Conservation (phyloP, 345 rosid genomes). For the Salix caprea region DNA sequence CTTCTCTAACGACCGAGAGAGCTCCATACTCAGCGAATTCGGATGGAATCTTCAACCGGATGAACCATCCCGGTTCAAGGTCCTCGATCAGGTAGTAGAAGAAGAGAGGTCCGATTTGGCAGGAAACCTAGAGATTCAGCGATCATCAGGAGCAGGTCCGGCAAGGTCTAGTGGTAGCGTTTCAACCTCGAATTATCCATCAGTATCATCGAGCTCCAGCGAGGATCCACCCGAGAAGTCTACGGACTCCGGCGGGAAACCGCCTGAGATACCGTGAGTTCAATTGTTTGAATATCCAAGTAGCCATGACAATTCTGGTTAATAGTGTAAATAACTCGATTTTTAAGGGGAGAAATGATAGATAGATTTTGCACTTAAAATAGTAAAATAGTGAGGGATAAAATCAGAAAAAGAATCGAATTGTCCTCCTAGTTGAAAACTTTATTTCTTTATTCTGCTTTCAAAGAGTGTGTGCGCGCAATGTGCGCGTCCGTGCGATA, state of each 20-base stretch:
- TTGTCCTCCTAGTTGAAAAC: not conserved
- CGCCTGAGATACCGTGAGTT: slow-evolving; percentile 92
- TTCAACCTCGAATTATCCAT: slow-evolving; percentile 49
- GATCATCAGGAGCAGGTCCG: slow-evolving; percentile 11
- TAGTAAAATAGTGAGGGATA: not conserved
- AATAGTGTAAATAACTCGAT: slow-evolving; percentile 1
- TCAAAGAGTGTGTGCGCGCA: slow-evolving; percentile 21
- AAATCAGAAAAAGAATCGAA: slow-evolving; percentile 16
- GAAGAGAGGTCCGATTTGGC: slow-evolving; percentile 26
- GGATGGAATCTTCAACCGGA: slow-evolving; percentile 52
- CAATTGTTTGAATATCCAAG: not conserved
- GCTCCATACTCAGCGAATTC: slow-evolving; percentile 53
- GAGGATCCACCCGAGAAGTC: slow-evolving; percentile 85
- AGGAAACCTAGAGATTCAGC: slow-evolving; percentile 3
- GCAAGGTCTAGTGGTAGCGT: slow-evolving; percentile 15
- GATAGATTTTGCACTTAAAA: not conserved
- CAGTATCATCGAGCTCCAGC: slow-evolving; percentile 75
- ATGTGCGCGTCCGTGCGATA: slow-evolving; percentile 42
- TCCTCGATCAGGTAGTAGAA: slow-evolving; percentile 8
- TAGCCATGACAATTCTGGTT: not conserved
- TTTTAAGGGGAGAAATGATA: not conserved
- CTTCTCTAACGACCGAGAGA: slow-evolving; percentile 42
- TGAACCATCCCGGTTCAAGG: slow-evolving; percentile 13
- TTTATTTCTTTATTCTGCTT: not conserved
- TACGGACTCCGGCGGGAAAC: slow-evolving; percentile 58